phyloP scores from a whole-genome alignment of 208 protist genomes.

The Angomonas deanei region DNA sequence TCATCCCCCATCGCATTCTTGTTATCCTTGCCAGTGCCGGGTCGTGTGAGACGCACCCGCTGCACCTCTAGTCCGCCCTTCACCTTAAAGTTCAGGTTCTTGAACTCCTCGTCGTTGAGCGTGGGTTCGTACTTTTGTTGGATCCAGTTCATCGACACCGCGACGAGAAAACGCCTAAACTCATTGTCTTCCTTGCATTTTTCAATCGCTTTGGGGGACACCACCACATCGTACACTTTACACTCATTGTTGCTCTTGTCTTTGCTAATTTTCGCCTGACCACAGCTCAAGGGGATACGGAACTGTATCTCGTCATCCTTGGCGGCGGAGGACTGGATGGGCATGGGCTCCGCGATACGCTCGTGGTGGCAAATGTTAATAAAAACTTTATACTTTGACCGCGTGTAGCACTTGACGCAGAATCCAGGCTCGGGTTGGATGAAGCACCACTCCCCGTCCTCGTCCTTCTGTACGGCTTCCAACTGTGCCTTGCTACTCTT shows the following conservation, averaged over 20 bases:
- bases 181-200: conserved; percentile 69
- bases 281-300: conserved; percentile 85
- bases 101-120: conserved; percentile 83
- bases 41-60: conserved; percentile 62
- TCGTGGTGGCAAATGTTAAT: conserved; percentile 86
- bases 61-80: conserved; percentile 84
- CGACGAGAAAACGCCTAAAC: conserved; percentile 82
- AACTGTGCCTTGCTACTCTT: conserved; percentile 56
- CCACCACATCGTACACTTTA: conserved; percentile 90
- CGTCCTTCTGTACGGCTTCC: conserved; percentile 81
- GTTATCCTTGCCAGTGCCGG: conserved; percentile 19
- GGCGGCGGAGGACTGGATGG: conserved; percentile 37
- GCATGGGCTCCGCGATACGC: conserved; percentile 82
- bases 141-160: conserved; percentile 87
- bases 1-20: conserved; percentile 82
- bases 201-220: conserved; percentile 72
- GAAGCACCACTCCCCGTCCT: conserved; percentile 88
- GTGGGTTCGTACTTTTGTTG: conserved; percentile 87
- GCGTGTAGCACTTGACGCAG: conserved; percentile 74
- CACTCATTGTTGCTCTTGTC: conserved; percentile 84
- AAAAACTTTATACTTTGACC: conserved; percentile 78
- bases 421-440: conserved; percentile 76
- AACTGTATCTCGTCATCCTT: conserved; percentile 61
- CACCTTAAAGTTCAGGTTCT: conserved; percentile 81
- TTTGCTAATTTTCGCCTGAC: conserved; percentile 62